Evolutionary conservation across 1,284 basidiomycete species (phyloP).

Genomic region (Xerocomus minutiporus): DNA sequence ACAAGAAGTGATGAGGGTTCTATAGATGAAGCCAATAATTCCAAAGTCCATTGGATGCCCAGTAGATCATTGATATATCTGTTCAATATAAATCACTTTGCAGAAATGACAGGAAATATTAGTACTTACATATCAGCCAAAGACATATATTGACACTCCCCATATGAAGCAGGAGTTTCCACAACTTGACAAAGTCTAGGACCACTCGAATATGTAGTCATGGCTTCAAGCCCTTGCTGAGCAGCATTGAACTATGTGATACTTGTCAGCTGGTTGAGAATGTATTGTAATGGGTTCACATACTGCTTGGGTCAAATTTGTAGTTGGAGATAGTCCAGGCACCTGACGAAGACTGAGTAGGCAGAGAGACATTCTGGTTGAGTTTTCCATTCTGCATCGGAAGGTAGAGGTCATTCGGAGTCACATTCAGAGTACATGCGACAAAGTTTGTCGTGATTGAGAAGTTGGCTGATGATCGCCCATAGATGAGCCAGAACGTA

Average conservation of each 20-base stretch:
- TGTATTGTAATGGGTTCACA: background rate
- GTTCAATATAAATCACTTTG: background rate
- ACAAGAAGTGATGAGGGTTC: background rate
- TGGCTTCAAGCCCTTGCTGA: background rate
- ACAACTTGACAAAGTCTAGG: background rate
- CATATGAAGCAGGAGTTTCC: background rate
- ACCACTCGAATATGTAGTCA: background rate
- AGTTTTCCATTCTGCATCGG: constrained; percentile 6
- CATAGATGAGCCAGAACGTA: background rate
- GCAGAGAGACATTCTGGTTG: background rate
- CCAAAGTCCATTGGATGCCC: background rate
- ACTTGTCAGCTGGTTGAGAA: background rate
- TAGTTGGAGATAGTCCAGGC: constrained; percentile 1
- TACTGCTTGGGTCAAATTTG: constrained; percentile 2
- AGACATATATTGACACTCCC: background rate
- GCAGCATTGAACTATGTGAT: background rate
- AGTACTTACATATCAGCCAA: background rate
- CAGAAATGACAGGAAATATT: background rate
- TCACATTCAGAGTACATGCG: constrained; percentile 7
- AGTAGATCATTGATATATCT: background rate
- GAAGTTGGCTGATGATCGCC: background rate
- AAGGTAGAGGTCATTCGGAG: background rate
- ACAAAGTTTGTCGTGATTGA: constrained; percentile 4
- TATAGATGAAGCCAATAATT: background rate
- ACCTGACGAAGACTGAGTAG: background rate